These are phyloP conservation scores for Botryotinia globosa DNA, from an alignment of 2,329 filamentous ascomycete species.

Conservation along the genomic window DNA sequence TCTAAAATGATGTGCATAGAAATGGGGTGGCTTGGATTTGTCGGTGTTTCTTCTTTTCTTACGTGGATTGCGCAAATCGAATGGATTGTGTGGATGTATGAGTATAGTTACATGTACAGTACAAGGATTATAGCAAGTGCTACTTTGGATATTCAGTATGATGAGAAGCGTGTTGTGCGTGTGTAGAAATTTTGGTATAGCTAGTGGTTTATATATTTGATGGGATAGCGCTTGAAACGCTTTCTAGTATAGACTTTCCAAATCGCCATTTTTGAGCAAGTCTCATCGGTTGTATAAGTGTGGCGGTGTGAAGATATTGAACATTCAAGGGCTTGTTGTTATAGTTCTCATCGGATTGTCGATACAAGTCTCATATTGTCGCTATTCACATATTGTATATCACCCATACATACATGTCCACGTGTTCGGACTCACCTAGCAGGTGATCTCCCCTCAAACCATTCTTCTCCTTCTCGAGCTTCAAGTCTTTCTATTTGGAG, in stretches of 20 bases:
- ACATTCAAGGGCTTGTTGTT: background rate
- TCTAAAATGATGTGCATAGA: background rate
- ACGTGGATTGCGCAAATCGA: conserved; percentile 6
- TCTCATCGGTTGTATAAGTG: background rate
- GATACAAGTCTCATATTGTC: background rate
- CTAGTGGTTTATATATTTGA: background rate
- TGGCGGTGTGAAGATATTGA: too few relatives aligned
- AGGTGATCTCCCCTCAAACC: background rate
- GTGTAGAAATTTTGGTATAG: background rate
- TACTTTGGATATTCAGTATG: background rate
- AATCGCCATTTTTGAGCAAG: background rate
- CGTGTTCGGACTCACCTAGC: background rate
- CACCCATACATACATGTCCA: background rate
- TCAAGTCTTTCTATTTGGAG: background rate
- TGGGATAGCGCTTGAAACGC: background rate
- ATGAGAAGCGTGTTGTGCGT: background rate
- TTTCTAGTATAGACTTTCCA: background rate
- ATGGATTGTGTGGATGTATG: background rate
- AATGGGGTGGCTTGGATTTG: background rate
- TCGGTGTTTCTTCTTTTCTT: background rate
- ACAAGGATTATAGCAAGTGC: background rate
- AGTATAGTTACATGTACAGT: background rate
- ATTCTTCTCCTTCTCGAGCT: background rate
- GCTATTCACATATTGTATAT: background rate
- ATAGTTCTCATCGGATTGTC: background rate